Conservation (phyloP, 1,139 yeast species). For the Meyerozyma sp. region DNA sequence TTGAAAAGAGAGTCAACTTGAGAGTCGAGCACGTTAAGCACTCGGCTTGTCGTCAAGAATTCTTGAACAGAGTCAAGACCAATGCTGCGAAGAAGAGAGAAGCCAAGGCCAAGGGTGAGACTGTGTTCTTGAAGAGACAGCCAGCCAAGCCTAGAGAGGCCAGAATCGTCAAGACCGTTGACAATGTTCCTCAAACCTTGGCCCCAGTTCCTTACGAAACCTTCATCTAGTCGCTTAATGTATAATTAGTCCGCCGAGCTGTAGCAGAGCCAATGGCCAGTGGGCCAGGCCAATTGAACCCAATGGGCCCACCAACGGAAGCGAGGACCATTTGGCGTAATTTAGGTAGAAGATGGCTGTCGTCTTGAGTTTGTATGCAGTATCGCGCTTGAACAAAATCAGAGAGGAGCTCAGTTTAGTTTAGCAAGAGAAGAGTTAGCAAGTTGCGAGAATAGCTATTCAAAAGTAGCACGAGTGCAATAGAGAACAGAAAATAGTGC, state of each 20-base stretch:
- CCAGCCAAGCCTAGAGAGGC: constrained; percentile 7
- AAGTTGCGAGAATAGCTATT: too few species aligned
- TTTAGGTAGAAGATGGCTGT: too few species aligned
- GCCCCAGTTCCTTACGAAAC: constrained; percentile 8
- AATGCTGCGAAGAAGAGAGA: constrained; percentile 5
- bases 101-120: constrained; percentile 7
- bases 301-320: too few species aligned
- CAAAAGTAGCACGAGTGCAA: too few species aligned
- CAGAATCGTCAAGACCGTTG: constrained; percentile 4
- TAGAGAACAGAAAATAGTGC: too few species aligned
- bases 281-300: too few species aligned
- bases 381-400: neutral
- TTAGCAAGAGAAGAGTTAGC: too few species aligned
- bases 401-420: too few species aligned
- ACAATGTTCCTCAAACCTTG: constrained; percentile 6
- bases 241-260: neutral
- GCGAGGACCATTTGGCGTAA: too few species aligned
- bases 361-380: neutral
- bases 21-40: constrained; percentile 8
- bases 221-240: constrained; percentile 4
- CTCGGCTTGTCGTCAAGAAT: constrained; percentile 7
- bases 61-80: constrained; percentile 8
- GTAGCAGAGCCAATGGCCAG: too few species aligned
- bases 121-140: constrained; percentile 5
- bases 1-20: constrained; percentile 7